Conservation (phyloP, 2,329 filamentous ascomycete genomes). For the Fusarium chlamydosporum region DNA sequence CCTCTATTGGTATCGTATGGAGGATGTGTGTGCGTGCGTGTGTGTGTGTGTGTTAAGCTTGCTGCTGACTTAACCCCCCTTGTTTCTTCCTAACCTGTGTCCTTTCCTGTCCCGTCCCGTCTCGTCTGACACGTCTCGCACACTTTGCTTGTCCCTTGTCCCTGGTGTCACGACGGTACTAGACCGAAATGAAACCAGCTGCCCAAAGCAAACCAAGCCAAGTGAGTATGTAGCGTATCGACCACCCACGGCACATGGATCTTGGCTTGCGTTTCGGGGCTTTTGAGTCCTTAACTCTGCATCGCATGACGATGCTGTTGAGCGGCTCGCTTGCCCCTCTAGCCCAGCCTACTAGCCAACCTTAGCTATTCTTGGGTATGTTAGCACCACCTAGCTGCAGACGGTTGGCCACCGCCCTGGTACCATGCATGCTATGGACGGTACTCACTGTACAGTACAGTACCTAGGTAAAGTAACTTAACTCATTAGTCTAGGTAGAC, state of each 20-base stretch:
- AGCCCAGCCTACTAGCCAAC: neutral
- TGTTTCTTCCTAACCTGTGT: constrained; percentile 33
- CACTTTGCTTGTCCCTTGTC: constrained; percentile 25
- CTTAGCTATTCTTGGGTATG: constrained; percentile 23
- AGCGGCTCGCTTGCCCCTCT: constrained; percentile 33
- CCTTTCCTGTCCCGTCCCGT: constrained; percentile 31
- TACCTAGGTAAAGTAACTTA: constrained; percentile 2
- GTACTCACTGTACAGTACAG: neutral
- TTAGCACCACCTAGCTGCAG: constrained; percentile 42
- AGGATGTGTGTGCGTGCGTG: neutral
- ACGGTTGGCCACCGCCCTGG: constrained; percentile 41
- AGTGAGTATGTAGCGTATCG: constrained; percentile 2
- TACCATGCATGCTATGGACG: constrained; percentile 22
- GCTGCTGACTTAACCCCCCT: constrained; percentile 14
- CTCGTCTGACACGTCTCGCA: constrained; percentile 42
- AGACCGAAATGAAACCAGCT: constrained; percentile 1
- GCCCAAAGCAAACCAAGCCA: constrained; percentile 16
- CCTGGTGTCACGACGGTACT: constrained; percentile 22
- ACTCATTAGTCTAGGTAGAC: constrained; percentile 3
- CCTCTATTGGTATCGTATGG: neutral
- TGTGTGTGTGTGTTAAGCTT: constrained; percentile 14
- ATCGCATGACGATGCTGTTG: constrained; percentile 45
- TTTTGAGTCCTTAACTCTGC: constrained; percentile 38
- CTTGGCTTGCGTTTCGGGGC: constrained; percentile 37
- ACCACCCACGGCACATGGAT: constrained; percentile 34